These are phyloP conservation scores for Pestalotiopsis sp. DNA, from an alignment of 2,329 filamentous ascomycete species.

Conservation along the genomic window DNA sequence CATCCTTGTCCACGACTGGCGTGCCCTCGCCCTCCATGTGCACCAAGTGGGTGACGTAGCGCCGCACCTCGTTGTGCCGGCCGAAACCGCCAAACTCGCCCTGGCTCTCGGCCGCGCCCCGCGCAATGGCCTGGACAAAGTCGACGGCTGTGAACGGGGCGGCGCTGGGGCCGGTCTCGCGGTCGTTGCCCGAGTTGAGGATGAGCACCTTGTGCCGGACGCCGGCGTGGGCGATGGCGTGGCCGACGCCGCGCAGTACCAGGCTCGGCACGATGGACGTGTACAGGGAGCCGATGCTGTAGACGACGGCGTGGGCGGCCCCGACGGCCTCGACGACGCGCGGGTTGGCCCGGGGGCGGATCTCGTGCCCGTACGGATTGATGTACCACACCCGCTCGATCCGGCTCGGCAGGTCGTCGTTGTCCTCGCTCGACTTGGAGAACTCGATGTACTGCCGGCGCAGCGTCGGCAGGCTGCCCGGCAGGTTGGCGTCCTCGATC, in stretches of 20 bases:
- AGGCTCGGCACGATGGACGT: slow-evolving; percentile 86
- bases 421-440: slow-evolving; percentile 72
- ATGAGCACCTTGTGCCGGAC: slow-evolving; percentile 77
- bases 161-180: slow-evolving; percentile 77
- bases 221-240: slow-evolving; percentile 44
- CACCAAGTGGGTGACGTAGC: slow-evolving; percentile 83
- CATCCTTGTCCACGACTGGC: slow-evolving; percentile 69
- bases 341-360: slow-evolving; percentile 80
- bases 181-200: slow-evolving; percentile 80
- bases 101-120: slow-evolving; percentile 72
- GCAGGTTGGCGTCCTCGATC: slow-evolving; percentile 80
- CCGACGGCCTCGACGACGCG: slow-evolving; percentile 73
- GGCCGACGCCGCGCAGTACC: slow-evolving; percentile 75
- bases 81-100: slow-evolving; percentile 35
- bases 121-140: slow-evolving; percentile 79
- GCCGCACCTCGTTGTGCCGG: slow-evolving; percentile 44
- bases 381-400: slow-evolving; percentile 94
- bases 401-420: slow-evolving; percentile 75
- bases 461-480: slow-evolving; percentile 78
- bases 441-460: slow-evolving; percentile 82
- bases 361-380: slow-evolving; percentile 97
- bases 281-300: slow-evolving; percentile 92
- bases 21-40: slow-evolving; percentile 74
- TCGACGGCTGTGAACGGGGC: slow-evolving; percentile 73
- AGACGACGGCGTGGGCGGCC: slow-evolving; percentile 71